phyloP scores from a whole-genome alignment of 2,329 filamentous ascomycete genomes.

The Trichoderma semiorbis region DNA sequence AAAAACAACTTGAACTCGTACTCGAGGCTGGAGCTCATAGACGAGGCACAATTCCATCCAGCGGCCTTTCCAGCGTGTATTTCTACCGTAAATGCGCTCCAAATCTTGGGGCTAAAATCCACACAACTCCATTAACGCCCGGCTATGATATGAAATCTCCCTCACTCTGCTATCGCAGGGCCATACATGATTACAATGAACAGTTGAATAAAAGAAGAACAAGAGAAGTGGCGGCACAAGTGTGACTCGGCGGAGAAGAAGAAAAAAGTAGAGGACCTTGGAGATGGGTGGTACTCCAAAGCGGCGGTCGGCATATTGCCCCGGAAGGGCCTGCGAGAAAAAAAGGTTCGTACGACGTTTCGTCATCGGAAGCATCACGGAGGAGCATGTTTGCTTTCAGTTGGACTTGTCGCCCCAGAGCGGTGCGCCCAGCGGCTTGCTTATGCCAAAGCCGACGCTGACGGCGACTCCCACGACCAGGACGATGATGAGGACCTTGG shows the following conservation, averaged over 20 bases:
- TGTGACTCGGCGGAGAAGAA: background rate
- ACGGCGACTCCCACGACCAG: constrained; percentile 53
- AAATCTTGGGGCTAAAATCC: constrained; percentile 1
- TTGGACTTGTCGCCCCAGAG: constrained; percentile 48
- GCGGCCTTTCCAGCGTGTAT: background rate
- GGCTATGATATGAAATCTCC: constrained; percentile 27
- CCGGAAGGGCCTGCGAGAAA: background rate
- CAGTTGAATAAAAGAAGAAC: constrained; percentile 8
- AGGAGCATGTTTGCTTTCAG: background rate
- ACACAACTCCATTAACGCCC: constrained; percentile 30
- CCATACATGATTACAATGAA: constrained; percentile 19
- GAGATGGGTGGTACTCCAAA: background rate
- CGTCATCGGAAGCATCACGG: background rate
- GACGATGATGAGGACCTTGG: constrained; percentile 52
- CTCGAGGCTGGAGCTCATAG: background rate
- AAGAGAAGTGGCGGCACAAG: background rate
- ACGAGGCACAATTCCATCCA: background rate
- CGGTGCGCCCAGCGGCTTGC: constrained; percentile 56
- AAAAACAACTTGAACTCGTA: background rate
- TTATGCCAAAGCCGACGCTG: constrained; percentile 57
- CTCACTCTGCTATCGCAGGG: constrained; percentile 20
- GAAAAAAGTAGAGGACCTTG: background rate
- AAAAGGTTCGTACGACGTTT: background rate
- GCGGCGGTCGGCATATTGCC: background rate
- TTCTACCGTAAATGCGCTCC: constrained; percentile 2